phyloP scores from a whole-genome alignment of 2,329 filamentous ascomycete species.

The Aciculosporium take region DNA sequence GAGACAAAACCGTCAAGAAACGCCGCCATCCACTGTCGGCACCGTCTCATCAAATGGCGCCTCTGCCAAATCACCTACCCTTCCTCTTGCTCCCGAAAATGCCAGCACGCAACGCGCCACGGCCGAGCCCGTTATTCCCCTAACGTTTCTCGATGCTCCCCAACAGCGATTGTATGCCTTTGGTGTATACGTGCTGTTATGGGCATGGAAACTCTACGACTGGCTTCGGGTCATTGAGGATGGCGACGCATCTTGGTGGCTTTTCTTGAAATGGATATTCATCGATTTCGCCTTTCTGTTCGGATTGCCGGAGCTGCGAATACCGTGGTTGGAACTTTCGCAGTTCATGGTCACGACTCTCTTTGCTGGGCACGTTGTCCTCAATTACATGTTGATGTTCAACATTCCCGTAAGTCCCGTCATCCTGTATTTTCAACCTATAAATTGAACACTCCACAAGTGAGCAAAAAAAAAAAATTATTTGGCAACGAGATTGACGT shows the following conservation, averaged over 20 bases:
- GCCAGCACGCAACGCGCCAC: slow-evolving; percentile 13
- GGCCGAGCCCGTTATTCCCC: slow-evolving; percentile 58
- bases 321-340: slow-evolving; percentile 93
- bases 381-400: slow-evolving; percentile 87
- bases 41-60: slow-evolving; percentile 17
- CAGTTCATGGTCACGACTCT: slow-evolving; percentile 56
- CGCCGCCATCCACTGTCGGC: slow-evolving; percentile 18
- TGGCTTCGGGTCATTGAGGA: slow-evolving; percentile 66
- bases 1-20: slow-evolving; percentile 18
- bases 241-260: slow-evolving; percentile 72
- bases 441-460: not conserved
- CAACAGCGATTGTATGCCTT: slow-evolving; percentile 80
- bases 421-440: not conserved
- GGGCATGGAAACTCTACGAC: slow-evolving; percentile 79
- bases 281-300: slow-evolving; percentile 82
- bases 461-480: not conserved
- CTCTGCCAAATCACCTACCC: slow-evolving; percentile 18
- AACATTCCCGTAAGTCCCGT: slow-evolving; percentile 63
- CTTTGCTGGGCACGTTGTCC: slow-evolving; percentile 55
- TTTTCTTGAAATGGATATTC: slow-evolving; percentile 86
- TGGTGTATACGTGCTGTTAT: slow-evolving; percentile 60
- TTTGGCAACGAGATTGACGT: not conserved
- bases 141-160: slow-evolving; percentile 72
- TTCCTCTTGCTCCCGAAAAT: slow-evolving; percentile 36
- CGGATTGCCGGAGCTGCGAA: slow-evolving; percentile 70